Evolutionary conservation across 2,329 filamentous ascomycete genomes (phyloP).

Genomic region (Diaporthe vaccinii): DNA sequence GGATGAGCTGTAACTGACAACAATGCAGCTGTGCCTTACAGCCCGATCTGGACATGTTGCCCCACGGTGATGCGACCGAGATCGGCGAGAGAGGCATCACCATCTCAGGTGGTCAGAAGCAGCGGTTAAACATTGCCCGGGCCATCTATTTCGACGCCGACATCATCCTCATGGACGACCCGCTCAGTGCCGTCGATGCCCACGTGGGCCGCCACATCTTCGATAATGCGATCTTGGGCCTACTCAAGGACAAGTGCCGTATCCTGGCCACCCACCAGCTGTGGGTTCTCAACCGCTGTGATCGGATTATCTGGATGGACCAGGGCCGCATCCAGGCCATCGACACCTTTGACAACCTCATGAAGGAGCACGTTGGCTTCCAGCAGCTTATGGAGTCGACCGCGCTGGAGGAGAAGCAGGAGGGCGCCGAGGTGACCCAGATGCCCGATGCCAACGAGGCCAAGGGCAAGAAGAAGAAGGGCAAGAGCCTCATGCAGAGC

Average conservation of each 20-base stretch:
- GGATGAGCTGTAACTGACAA: constrained; percentile 34
- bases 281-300: constrained; percentile 75
- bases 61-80: constrained; percentile 87
- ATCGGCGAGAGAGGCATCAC: constrained; percentile 97
- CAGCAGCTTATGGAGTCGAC: constrained; percentile 88
- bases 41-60: constrained; percentile 93
- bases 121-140: constrained; percentile 92
- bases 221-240: constrained; percentile 77
- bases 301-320: constrained; percentile 76
- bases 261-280: constrained; percentile 79
- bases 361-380: constrained; percentile 77
- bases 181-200: constrained; percentile 51
- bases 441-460: constrained; percentile 50
- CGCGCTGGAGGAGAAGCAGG: constrained; percentile 76
- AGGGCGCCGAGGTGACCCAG: constrained; percentile 62
- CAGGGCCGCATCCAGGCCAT: constrained; percentile 72
- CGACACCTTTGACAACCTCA: constrained; percentile 75
- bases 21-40: constrained; percentile 79
- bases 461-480: constrained; percentile 69
- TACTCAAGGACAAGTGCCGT: constrained; percentile 75
- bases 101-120: constrained; percentile 96
- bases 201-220: constrained; percentile 62
- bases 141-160: constrained; percentile 54
- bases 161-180: constrained; percentile 52
- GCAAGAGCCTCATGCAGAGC: constrained; percentile 76